Percentiles rank a stretch among this genome's conserved stretches.
Evolutionary conservation across 805 yeast genomes (phyloP).

Genomic region (Wickerhamiella domercqiae): DNA sequence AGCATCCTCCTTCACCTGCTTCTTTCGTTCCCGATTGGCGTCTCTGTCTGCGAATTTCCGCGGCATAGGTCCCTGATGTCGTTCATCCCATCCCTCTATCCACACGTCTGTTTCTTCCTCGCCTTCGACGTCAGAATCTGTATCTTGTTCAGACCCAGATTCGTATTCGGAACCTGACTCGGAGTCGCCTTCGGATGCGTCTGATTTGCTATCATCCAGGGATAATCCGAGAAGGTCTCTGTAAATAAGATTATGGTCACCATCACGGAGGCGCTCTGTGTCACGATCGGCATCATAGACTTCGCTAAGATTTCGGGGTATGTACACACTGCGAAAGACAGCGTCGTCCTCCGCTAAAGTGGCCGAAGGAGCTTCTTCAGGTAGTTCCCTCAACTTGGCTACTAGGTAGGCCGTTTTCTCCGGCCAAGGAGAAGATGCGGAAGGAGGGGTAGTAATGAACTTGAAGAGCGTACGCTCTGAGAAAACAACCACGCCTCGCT

Average conservation of each 20-base stretch:
- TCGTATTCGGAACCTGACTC: conserved; percentile 15
- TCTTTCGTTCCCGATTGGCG: conserved; percentile 56
- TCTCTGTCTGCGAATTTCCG: conserved; percentile 72
- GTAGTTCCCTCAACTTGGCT: conserved; percentile 15
- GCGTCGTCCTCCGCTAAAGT: conserved; percentile 60
- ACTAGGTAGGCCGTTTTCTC: conserved; percentile 22
- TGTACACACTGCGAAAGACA: conserved; percentile 72
- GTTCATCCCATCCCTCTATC: conserved; percentile 30
- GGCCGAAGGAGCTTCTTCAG: conserved; percentile 20
- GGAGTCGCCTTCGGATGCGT: conserved; percentile 6
- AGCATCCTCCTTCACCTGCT: conserved; percentile 59
- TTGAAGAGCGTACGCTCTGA: conserved; percentile 72
- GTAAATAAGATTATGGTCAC: conserved; percentile 37
- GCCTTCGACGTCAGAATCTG: conserved; percentile 20
- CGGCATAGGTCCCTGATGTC: conserved; percentile 33
- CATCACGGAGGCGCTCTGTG: conserved; percentile 28
- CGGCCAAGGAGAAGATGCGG: conserved; percentile 27
- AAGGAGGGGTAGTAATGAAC: conserved; percentile 34
- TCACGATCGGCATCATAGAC: conserved; percentile 56
- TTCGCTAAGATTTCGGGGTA: conserved; percentile 45
- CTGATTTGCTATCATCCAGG: not conserved
- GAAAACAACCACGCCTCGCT: conserved; percentile 57
- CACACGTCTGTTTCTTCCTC: conserved; percentile 26
- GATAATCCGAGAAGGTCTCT: conserved; percentile 19
- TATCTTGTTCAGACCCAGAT: conserved; percentile 17